Percentiles rank a stretch among this genome's conserved stretches.
Conservation (phyloP, 2,329 filamentous ascomycete species). For the Fusarium verticillioides region DNA sequence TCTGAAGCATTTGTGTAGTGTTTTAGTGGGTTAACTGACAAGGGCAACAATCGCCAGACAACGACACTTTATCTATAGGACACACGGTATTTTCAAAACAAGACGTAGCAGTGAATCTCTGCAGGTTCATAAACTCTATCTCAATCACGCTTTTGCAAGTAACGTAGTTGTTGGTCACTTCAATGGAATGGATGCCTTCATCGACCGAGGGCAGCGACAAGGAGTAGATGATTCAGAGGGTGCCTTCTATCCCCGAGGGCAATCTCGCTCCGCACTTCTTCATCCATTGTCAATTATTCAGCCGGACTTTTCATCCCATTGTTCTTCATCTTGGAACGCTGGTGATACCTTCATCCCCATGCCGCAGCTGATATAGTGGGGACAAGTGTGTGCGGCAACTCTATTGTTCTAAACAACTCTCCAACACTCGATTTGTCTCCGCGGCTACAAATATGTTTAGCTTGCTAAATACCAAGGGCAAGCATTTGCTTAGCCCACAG, state of each 20-base stretch:
- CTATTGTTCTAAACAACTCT: not conserved
- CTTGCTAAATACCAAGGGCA: not conserved
- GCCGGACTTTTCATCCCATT: not conserved
- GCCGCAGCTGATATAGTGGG: not conserved
- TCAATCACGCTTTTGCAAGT: not conserved
- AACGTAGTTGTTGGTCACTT: not conserved
- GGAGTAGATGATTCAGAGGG: not conserved
- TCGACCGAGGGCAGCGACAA: not conserved
- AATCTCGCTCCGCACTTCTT: not conserved
- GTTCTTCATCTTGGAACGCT: not conserved
- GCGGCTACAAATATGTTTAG: slow-evolving; percentile 7
- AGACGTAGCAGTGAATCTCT: not conserved
- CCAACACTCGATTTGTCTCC: not conserved
- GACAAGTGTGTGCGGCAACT: not conserved
- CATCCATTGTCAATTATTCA: not conserved
- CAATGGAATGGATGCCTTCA: not conserved
- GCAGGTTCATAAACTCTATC: not conserved
- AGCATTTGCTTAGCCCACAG: slow-evolving; percentile 29
- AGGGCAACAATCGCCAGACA: not conserved
- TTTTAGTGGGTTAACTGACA: not conserved
- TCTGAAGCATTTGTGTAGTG: not conserved
- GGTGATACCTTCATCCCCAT: not conserved
- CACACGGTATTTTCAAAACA: not conserved
- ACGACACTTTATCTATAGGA: not conserved
- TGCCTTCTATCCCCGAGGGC: not conserved